Evolutionary conservation across 805 yeast genomes (phyloP).

Genomic region (Lipomyces kockii): DNA sequence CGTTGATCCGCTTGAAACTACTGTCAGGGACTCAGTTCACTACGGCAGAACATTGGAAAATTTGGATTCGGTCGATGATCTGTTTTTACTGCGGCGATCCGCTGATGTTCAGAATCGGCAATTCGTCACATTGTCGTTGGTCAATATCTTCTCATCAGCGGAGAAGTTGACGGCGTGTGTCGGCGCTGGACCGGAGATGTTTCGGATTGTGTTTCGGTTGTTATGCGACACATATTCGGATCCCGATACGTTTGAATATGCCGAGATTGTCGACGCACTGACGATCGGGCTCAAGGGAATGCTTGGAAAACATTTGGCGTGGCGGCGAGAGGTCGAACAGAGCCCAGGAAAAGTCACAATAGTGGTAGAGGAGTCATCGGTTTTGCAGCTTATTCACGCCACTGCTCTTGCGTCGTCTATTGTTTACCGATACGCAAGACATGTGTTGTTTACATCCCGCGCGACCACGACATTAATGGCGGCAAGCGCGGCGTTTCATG

Average conservation of each 20-base stretch:
- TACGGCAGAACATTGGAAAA: conserved; percentile 12
- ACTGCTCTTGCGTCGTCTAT: conserved; percentile 2
- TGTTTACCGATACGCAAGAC: conserved; percentile 6
- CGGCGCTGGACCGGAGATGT: conserved; percentile 12
- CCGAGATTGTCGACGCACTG: conserved; percentile 14
- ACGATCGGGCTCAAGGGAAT: conserved; percentile 16
- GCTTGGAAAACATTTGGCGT: neutral
- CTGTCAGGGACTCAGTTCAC: neutral
- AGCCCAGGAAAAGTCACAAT: neutral
- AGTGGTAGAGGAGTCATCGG: neutral
- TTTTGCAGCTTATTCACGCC: conserved; percentile 3
- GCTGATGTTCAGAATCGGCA: conserved; percentile 8
- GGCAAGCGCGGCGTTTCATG: conserved; percentile 14
- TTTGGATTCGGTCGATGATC: conserved; percentile 19
- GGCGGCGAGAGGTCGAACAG: neutral
- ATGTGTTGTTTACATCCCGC: neutral
- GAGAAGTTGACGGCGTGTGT: conserved; percentile 7
- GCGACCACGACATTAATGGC: conserved; percentile 15
- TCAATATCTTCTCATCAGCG: conserved; percentile 14
- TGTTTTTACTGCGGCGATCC: conserved; percentile 19
- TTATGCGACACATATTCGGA: conserved; percentile 12
- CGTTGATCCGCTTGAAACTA: neutral
- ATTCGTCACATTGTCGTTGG: conserved; percentile 15
- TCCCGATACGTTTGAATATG: conserved; percentile 11
- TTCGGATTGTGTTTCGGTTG: conserved; percentile 1